Conservation (phyloP, 2,329 filamentous ascomycete genomes). For the Neospermospora avenae region DNA sequence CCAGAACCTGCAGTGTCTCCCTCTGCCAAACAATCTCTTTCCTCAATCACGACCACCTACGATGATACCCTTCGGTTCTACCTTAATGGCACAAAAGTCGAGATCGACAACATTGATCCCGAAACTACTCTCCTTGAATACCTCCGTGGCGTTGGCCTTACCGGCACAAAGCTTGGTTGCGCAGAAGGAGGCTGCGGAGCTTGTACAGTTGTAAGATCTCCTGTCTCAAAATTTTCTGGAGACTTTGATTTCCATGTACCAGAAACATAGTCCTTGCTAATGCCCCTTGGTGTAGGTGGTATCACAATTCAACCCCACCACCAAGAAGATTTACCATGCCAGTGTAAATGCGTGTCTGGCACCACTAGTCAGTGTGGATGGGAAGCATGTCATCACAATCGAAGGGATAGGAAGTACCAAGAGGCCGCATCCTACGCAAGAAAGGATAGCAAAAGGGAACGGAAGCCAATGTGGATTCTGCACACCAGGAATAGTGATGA, state of each 20-base stretch:
- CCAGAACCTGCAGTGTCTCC: constrained; percentile 43
- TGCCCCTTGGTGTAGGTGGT: constrained; percentile 52
- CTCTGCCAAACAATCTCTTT: constrained; percentile 40
- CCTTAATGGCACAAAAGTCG: constrained; percentile 87
- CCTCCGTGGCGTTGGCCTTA: constrained; percentile 85
- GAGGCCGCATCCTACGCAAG: constrained; percentile 83
- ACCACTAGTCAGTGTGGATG: constrained; percentile 87
- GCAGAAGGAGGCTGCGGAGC: constrained; percentile 95
- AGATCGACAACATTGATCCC: constrained; percentile 82
- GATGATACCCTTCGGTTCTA: constrained; percentile 90
- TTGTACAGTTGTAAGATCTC: constrained; percentile 77
- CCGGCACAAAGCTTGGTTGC: constrained; percentile 94
- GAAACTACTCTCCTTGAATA: constrained; percentile 93
- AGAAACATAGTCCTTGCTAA: too few species aligned
- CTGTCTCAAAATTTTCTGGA: too few species aligned
- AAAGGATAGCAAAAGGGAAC: constrained; percentile 85
- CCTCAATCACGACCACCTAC: constrained; percentile 68
- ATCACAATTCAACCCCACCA: constrained; percentile 82
- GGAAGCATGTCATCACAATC: constrained; percentile 96
- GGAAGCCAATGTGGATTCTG: constrained; percentile 94
- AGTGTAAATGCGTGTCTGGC: constrained; percentile 95
- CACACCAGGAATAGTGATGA: constrained; percentile 97
- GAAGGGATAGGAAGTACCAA: constrained; percentile 92
- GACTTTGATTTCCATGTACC: too few species aligned
- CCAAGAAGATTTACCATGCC: constrained; percentile 89